Evolutionary conservation across 2,329 filamentous ascomycete species (phyloP).

Genomic region (Fusarium sp.): DNA sequence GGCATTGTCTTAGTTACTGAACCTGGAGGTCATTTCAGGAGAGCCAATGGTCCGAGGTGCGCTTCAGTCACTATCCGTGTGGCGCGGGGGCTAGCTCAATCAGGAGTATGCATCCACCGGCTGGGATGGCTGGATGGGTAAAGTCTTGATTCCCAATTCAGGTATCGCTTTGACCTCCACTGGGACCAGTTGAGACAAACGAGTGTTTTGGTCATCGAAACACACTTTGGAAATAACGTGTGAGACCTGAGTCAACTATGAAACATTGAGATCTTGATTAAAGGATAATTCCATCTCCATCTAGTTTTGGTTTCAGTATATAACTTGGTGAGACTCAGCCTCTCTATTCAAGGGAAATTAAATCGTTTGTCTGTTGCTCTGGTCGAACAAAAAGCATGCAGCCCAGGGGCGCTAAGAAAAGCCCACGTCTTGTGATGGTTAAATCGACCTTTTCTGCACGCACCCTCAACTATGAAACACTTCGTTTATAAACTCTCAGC

Average conservation of each 20-base stretch:
- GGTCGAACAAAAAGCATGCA: slow-evolving; percentile 1
- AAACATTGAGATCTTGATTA: slow-evolving; percentile 1
- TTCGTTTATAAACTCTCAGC: not conserved
- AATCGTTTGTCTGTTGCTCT: slow-evolving; percentile 12
- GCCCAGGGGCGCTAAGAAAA: slow-evolving; percentile 2
- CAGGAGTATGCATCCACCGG: slow-evolving; percentile 6
- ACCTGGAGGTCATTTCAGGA: slow-evolving; percentile 29
- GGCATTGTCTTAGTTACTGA: slow-evolving; percentile 5
- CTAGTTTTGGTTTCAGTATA: not conserved
- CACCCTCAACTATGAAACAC: slow-evolving; percentile 21
- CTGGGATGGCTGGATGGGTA: slow-evolving; percentile 9
- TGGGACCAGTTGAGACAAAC: slow-evolving; percentile 7
- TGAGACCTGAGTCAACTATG: slow-evolving; percentile 10
- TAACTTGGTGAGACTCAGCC: not conserved
- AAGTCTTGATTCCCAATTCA: slow-evolving; percentile 2
- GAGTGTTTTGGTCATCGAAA: slow-evolving; percentile 13
- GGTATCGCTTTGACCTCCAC: not conserved
- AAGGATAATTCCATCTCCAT: not conserved
- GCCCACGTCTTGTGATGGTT: not conserved
- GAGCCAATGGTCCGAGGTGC: slow-evolving; percentile 27
- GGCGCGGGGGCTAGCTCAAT: slow-evolving; percentile 32
- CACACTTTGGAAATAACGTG: not conserved
- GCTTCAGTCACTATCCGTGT: slow-evolving; percentile 20
- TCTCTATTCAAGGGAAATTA: not conserved
- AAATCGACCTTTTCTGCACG: not conserved